Conservation (phyloP, 306 rosid genomes). For the Fragaria iinumae region DNA sequence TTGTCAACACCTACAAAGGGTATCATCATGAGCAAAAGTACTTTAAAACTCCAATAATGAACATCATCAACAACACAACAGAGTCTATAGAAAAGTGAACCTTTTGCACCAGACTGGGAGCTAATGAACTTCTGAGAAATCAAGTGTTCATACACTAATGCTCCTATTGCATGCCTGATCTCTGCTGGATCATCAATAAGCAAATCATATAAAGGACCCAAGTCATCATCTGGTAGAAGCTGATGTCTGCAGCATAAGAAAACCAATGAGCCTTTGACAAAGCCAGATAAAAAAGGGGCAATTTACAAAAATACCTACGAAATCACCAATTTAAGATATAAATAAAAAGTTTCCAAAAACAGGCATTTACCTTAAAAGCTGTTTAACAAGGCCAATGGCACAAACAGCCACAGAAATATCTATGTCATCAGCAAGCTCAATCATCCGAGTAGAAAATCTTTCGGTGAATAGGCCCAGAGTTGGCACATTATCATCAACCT, state of each 20-base stretch:
- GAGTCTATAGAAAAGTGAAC: slow-evolving; percentile 29
- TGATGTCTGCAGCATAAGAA: slow-evolving; percentile 70
- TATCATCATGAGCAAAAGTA: slow-evolving; percentile 22
- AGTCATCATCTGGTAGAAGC: slow-evolving; percentile 92
- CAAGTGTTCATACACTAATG: slow-evolving; percentile 86
- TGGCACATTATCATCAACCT: slow-evolving; percentile 85
- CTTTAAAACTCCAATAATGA: not conserved
- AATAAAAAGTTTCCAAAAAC: slow-evolving; percentile 5
- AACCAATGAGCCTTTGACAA: slow-evolving; percentile 22
- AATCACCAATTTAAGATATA: slow-evolving; percentile 1
- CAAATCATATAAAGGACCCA: slow-evolving; percentile 90
- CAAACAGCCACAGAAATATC: slow-evolving; percentile 90
- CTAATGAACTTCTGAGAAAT: slow-evolving; percentile 84
- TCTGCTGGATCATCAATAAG: slow-evolving; percentile 91
- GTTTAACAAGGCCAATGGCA: slow-evolving; percentile 94
- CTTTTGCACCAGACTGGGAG: slow-evolving; percentile 66
- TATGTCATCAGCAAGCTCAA: slow-evolving; percentile 93
- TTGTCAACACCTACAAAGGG: slow-evolving; percentile 60
- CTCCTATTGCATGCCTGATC: slow-evolving; percentile 97
- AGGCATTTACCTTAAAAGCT: slow-evolving; percentile 68
- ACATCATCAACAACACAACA: slow-evolving; percentile 19
- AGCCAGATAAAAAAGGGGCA: not conserved
- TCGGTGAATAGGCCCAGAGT: slow-evolving; percentile 90
- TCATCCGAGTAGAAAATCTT: slow-evolving; percentile 92
- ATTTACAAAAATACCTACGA: slow-evolving; percentile 11